Evolutionary conservation across 805 yeast genomes (phyloP).

Genomic region (Blastobotrys robertii): DNA sequence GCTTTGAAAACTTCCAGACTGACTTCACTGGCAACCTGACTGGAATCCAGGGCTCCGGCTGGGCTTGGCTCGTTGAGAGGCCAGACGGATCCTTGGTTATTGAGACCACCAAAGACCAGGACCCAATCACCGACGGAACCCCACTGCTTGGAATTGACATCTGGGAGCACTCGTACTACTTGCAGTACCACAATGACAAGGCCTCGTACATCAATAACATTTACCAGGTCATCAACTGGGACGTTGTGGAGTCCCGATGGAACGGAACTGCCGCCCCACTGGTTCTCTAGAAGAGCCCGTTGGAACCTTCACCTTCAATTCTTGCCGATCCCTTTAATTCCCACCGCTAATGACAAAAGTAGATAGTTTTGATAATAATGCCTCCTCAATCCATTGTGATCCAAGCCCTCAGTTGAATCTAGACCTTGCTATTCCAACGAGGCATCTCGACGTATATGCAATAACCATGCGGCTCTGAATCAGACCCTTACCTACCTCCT

Average conservation of each 20-base stretch:
- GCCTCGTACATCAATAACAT: constrained; percentile 82
- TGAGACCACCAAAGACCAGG: constrained; percentile 75
- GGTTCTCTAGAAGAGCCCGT: not conserved
- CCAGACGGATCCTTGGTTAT: constrained; percentile 62
- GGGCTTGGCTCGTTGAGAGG: constrained; percentile 84
- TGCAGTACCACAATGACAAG: constrained; percentile 84
- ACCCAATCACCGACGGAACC: constrained; percentile 59
- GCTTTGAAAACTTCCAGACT: constrained; percentile 53
- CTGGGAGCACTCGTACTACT: constrained; percentile 93
- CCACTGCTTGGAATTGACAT: constrained; percentile 84
- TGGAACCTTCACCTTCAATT: no score
- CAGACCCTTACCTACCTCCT: no score
- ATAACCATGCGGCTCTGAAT: no score
- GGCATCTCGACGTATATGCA: no score
- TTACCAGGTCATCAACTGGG: constrained; percentile 90
- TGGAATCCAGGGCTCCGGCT: constrained; percentile 86
- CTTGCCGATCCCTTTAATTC: no score
- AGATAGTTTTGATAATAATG: no score
- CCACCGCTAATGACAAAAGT: no score
- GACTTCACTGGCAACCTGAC: constrained; percentile 61
- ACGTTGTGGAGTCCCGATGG: constrained; percentile 62
- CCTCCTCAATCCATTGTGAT: no score
- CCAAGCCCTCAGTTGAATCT: no score
- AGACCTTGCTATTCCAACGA: no score
- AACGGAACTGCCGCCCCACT: not conserved